Evolutionary conservation across 202 grass and related monocot species (phyloP).

Genomic region (Setaria viridis): DNA sequence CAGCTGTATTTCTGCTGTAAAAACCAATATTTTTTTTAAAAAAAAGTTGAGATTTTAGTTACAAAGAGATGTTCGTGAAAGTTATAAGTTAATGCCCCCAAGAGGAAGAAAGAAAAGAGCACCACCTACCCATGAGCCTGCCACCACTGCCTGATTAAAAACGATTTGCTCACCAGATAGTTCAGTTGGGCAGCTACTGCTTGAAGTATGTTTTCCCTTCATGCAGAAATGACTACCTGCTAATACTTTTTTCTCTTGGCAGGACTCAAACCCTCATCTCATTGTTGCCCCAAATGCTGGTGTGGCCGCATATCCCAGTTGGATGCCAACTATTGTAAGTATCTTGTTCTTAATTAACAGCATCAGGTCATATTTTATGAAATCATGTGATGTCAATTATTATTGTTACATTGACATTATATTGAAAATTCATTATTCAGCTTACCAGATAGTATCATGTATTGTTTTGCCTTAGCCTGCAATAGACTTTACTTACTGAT

Average conservation of each 20-base stretch:
- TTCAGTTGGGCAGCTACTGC: conserved; percentile 14
- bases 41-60: not conserved
- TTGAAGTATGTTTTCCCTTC: conserved; percentile 18
- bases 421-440: conserved; percentile 11
- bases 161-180: not conserved
- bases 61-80: not conserved
- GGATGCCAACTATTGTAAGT: conserved; percentile 92
- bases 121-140: not conserved
- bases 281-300: conserved; percentile 95
- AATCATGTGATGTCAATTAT: conserved; percentile 26
- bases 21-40: not conserved
- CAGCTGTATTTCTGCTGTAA: conserved; percentile 27
- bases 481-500: conserved; percentile 17
- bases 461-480: not conserved
- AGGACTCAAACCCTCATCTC: conserved; percentile 84
- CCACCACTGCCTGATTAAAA: not conserved
- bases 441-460: conserved; percentile 2
- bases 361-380: conserved; percentile 13
- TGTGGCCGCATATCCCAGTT: conserved; percentile 88
- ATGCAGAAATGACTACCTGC: conserved; percentile 27
- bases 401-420: conserved; percentile 4
- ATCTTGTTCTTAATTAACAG: conserved; percentile 17
- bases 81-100: not conserved
- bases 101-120: not conserved
- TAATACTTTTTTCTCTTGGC: conserved; percentile 32